Base-by-base conservation (phyloP, 2,329 filamentous ascomycete species). In the Zymoseptoria pseudotritici region DNA sequence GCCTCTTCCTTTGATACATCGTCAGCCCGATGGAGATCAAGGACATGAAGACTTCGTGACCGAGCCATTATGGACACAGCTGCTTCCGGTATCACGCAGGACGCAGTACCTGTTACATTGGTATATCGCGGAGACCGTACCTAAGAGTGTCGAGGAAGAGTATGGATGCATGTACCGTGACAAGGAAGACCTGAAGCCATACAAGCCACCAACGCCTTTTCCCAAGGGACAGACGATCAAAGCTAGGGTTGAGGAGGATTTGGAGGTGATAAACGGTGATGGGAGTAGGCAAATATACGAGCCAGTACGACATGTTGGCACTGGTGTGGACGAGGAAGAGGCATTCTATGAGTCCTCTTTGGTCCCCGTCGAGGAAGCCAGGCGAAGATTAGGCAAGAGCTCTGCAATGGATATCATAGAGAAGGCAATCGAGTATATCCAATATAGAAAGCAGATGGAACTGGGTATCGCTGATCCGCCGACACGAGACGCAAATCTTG, bases 281-380 rank as follows among this genome's bases (percentile, higher is more conserved):
- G 73, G 71, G 4, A 76, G 76, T 54, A 70, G 72, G 59, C 74
- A 72, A 11, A 50, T 72, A 19, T 80, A 80, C 61, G 75, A 78
- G 68, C 79, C 79, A 0, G 53, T 73, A 10, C 69, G 75, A 62
- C 78, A 80, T 65, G 72, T 76, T 61, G 75, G 74, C 2, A 81
- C 79, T 6, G 79, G 79, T 0, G 79, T 81, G 0, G 74, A 81
- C 66, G 74, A 73, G 21, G 77, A 79, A 55, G 79, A 82, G 65
- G 65, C 66, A 42, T 65, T 72, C 58, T 82, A 80, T 66, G 64
- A 74, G 61, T 76, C 74, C 55, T 66, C 72, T 54, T 61, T 82
- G 50, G 59, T 81, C 54, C 66, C 72, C 1, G 67, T 81, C 1
- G 73, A 75, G 4, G 78, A 80, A 59, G 79, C 78, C 2, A 64